Base-by-base conservation (phyloP, 305 asterid genomes). In the Fraxinus latifolia region DNA sequence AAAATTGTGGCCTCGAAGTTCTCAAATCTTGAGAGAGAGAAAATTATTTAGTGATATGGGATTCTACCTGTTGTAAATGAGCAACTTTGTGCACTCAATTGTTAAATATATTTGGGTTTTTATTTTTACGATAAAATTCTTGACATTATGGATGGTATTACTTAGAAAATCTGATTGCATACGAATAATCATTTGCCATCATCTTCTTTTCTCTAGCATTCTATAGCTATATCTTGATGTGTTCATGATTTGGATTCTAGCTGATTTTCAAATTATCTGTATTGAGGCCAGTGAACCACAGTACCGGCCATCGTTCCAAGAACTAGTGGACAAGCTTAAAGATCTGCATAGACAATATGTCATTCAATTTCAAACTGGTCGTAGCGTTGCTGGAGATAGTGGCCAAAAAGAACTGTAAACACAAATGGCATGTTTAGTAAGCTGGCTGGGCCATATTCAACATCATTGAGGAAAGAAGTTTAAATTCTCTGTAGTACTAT, bases 241-340 rank as follows among this genome's bases (percentile, higher is more conserved):
- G 23, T 71, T 68, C 74, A 27, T 32, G 47, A 71, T 71, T 71
- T 71, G 44, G 27, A 33, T 71, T 71, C 39, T 33, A 71, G 47
- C 76, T 71, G 25, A 71, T 27, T 73, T 36, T 17, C 11, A 50
- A 77, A 47, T 67, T 77, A 70, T 65, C 31, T 68, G 77, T 60
- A 65, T 81, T 81, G 70, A 82, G 77, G 79, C 58, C 97, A 96
- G 99, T 53, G 97, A 96, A 77, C 95, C 97, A 33, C 90, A 77
- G 62, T 19, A 78, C 81, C 97, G 99, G 7, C 97, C 99, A 58
- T 82, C 95, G n/a, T 93, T 93, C 90, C 92, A 87, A 84, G 99
- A 96, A 82, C 81, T 96, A 67, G 86, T 94, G 62, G 99, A 90
- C 77, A 92, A 83, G 88, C 92, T 96, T 23, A 92, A 89, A 88